Conservation (phyloP, 139 green algal genomes). For the Closterium sp. region DNA sequence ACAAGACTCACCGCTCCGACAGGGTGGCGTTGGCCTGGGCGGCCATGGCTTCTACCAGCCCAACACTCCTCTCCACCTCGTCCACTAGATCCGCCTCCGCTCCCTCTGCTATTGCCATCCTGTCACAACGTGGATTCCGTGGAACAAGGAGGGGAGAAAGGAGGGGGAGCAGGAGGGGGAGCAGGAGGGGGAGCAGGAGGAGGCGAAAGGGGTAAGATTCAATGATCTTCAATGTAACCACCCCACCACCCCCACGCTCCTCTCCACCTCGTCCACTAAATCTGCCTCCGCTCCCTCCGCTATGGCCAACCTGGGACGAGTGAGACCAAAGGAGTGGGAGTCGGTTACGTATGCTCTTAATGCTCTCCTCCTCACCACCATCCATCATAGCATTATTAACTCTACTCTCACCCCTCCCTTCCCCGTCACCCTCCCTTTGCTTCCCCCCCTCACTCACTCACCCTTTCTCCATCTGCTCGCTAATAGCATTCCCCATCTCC, state of each 20-base stretch:
- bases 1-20: neutral
- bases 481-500: neutral
- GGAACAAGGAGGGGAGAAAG: too few relatives aligned
- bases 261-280: neutral
- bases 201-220: too few relatives aligned
- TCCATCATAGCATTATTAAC: too few relatives aligned
- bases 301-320: neutral
- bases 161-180: too few relatives aligned
- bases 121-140: too few relatives aligned
- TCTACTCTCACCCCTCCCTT: neutral
- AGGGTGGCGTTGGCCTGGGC: neutral
- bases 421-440: neutral
- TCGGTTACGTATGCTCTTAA: too few relatives aligned
- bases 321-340: too few relatives aligned
- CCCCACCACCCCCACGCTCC: neutral
- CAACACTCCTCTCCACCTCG: neutral
- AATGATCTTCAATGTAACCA: too few relatives aligned
- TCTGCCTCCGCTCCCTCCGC: neutral
- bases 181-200: too few relatives aligned
- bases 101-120: neutral
- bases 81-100: neutral
- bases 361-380: too few relatives aligned
- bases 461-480: conserved; percentile 2
- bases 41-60: neutral
- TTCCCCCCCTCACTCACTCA: neutral